Percentiles rank a stretch among this genome's conserved stretches.
Evolutionary conservation across 31 red algal species (phyloP).

Genomic region (Endocladia muricata): DNA sequence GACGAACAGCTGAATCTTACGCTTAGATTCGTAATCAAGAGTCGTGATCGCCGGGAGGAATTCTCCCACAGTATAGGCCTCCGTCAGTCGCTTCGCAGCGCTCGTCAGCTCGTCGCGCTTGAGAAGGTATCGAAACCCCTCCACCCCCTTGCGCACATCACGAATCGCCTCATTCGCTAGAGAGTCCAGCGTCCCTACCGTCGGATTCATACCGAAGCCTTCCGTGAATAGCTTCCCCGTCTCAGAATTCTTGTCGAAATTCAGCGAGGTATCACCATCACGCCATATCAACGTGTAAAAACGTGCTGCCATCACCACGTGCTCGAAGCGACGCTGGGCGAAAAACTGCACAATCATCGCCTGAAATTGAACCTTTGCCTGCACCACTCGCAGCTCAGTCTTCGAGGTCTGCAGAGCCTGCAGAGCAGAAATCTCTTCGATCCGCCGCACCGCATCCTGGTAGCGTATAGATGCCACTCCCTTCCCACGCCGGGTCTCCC

Average conservation of each 20-base stretch:
- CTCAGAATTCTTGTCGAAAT: constrained; percentile 6
- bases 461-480: background rate
- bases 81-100: background rate
- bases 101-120: background rate
- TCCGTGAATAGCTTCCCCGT: constrained; percentile 3
- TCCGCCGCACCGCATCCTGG: background rate
- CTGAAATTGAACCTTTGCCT: constrained; percentile 11
- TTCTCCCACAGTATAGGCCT: constrained; percentile 18
- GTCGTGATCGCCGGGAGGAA: background rate
- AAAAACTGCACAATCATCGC: background rate
- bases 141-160: background rate
- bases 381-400: background rate
- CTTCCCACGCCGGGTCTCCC: too few relatives aligned
- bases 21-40: background rate
- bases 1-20: constrained; percentile 5
- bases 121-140: background rate
- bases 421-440: background rate
- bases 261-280: constrained; percentile 4
- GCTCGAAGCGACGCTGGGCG: constrained; percentile 12
- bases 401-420: background rate
- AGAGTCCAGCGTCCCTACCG: constrained; percentile 1
- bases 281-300: constrained; percentile 6
- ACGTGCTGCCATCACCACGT: background rate
- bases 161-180: background rate
- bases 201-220: background rate